Conservation (phyloP, 1,284 basidiomycete genomes). For the Neolentinus lepideus region DNA sequence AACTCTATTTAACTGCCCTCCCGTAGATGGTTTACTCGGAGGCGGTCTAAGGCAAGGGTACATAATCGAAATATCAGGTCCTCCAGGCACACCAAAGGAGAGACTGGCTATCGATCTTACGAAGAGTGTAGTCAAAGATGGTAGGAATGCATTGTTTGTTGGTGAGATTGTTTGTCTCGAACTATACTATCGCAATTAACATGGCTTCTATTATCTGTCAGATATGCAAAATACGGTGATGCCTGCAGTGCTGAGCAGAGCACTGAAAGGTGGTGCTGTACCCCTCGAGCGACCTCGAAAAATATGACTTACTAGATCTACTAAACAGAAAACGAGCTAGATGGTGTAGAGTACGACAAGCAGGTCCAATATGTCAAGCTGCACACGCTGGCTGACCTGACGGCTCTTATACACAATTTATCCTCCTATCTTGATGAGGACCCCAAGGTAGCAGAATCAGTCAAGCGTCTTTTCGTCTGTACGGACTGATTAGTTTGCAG, state of each 20-base stretch:
- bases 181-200: not conserved
- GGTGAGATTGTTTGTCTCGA: not conserved
- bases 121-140: not conserved
- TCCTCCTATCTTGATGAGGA: slow-evolving; percentile 34
- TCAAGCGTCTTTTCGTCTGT: not conserved
- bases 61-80: not conserved
- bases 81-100: not conserved
- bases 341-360: slow-evolving; percentile 19
- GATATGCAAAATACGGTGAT: slow-evolving; percentile 65
- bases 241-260: slow-evolving; percentile 34
- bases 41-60: not conserved
- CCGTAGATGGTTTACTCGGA: not conserved
- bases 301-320: slow-evolving; percentile 8
- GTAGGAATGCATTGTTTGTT: not conserved
- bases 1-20: not conserved
- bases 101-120: not conserved
- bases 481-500: slow-evolving; percentile 24
- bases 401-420: slow-evolving; percentile 53
- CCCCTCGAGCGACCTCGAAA: slow-evolving; percentile 6
- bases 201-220: slow-evolving; percentile 18
- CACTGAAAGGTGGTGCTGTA: slow-evolving; percentile 31
- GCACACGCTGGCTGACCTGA: slow-evolving; percentile 44
- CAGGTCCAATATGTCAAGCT: slow-evolving; percentile 38
- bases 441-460: slow-evolving; percentile 33
- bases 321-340: slow-evolving; percentile 16